Conservation (phyloP, 768 basidiomycete genomes). For the Boletus fagicola region DNA sequence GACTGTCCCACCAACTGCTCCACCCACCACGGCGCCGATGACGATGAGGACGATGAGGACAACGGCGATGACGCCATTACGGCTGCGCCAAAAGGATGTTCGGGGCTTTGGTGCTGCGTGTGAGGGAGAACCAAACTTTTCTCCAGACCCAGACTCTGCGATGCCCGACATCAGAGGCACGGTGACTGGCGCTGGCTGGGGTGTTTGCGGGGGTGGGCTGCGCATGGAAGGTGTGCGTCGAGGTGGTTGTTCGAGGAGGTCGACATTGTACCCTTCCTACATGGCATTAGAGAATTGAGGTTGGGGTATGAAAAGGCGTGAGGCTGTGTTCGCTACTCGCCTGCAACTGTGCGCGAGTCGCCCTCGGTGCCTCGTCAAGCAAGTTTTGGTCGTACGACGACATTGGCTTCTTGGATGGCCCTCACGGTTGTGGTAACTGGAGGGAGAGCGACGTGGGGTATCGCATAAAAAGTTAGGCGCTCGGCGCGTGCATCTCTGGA, state of each 20-base stretch:
- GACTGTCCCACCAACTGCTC: conserved; percentile 53
- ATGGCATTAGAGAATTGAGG: neutral
- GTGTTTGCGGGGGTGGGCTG: conserved; percentile 9
- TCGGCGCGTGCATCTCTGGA: neutral
- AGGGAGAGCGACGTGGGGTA: neutral
- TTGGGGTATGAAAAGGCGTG: neutral
- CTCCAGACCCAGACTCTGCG: conserved; percentile 13
- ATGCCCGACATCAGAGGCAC: conserved; percentile 8
- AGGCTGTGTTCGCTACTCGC: conserved; percentile 33
- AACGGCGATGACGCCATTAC: conserved; percentile 42
- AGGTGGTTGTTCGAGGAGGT: conserved; percentile 36
- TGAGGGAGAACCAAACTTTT: conserved; percentile 8
- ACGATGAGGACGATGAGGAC: conserved; percentile 40
- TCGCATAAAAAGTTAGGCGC: conserved; percentile 23
- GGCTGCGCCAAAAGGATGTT: conserved; percentile 50
- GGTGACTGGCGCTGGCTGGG: conserved; percentile 14
- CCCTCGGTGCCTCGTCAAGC: conserved; percentile 39
- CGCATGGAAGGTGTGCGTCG: conserved; percentile 25
- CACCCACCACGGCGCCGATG: conserved; percentile 54
- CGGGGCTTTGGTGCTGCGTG: conserved; percentile 2
- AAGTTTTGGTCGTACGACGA: conserved; percentile 41
- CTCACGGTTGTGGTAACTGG: neutral
- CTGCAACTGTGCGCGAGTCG: conserved; percentile 44
- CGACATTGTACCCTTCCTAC: conserved; percentile 56
- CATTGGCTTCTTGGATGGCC: conserved; percentile 14